These are phyloP conservation scores for Triticum urartu DNA, from an alignment of 176 grass and related monocot species.

Conservation along the genomic window DNA sequence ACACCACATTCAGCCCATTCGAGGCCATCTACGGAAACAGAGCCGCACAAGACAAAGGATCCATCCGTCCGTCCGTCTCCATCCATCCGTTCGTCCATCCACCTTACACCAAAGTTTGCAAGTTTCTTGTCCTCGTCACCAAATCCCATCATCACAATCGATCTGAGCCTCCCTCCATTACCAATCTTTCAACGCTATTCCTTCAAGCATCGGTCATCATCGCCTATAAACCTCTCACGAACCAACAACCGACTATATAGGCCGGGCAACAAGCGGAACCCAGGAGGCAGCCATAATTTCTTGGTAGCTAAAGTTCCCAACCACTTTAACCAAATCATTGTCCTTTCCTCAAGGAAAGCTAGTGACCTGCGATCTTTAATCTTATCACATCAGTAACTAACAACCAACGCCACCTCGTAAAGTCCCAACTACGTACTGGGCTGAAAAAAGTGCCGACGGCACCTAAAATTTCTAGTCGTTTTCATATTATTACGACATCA, in stretches of 20 bases:
- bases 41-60: no score
- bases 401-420: not conserved
- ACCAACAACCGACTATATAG: not conserved
- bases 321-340: conserved; percentile 28
- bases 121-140: not conserved
- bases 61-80: not conserved
- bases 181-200: not conserved
- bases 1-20: no score
- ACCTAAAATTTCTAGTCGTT: not conserved
- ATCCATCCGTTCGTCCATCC: not conserved
- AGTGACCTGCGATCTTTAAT: not conserved
- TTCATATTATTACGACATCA: not conserved
- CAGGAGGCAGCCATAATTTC: not conserved
- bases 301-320: conserved; percentile 1
- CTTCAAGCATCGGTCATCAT: not conserved
- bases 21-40: no score
- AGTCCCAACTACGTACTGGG: not conserved
- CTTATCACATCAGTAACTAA: not conserved
- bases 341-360: conserved; percentile 6
- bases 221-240: not conserved
- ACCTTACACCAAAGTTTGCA: not conserved
- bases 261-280: no score
- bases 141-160: not conserved
- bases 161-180: not conserved
- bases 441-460: not conserved